A percentile compares a stretch with the other conserved stretches of the same genome.
Conservation (phyloP, 2,329 filamentous ascomycete species). For the Alternaria consortialis region DNA sequence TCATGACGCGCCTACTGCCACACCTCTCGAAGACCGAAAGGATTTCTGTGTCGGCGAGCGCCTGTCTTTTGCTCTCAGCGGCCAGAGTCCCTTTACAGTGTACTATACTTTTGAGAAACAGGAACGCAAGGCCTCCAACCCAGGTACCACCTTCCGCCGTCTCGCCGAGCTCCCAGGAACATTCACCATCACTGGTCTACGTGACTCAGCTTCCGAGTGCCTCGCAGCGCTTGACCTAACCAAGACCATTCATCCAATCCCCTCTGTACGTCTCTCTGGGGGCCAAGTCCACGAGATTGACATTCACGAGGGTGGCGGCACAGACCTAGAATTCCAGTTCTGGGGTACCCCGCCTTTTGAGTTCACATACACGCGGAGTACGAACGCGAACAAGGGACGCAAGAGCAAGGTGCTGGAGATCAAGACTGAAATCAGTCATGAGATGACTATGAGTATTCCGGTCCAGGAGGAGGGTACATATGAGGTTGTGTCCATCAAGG, state of each 20-base stretch:
- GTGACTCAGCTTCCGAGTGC: conserved; percentile 89
- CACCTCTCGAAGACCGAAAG: conserved; percentile 80
- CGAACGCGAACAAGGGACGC: conserved; percentile 72
- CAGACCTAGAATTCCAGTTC: conserved; percentile 94
- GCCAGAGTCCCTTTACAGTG: conserved; percentile 90
- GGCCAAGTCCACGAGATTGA: conserved; percentile 83
- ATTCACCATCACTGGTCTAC: conserved; percentile 86
- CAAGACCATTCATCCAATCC: conserved; percentile 90
- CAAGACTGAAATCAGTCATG: conserved; percentile 83
- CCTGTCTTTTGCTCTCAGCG: conserved; percentile 89
- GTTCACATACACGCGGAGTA: conserved; percentile 93
- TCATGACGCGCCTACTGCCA: conserved; percentile 90
- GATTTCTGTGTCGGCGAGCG: conserved; percentile 97
- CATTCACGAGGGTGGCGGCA: conserved; percentile 95
- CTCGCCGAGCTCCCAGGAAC: conserved; percentile 90
- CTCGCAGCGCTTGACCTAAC: conserved; percentile 79
- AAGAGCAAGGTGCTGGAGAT: conserved; percentile 84
- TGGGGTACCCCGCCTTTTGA: conserved; percentile 96
- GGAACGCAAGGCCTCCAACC: conserved; percentile 78
- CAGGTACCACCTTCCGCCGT: conserved; percentile 86
- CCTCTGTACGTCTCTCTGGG: conserved; percentile 87
- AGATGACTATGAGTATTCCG: conserved; percentile 80
- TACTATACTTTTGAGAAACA: conserved; percentile 87
- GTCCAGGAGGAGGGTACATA: conserved; percentile 96
- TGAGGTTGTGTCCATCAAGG: conserved; percentile 95